Conservation (phyloP, 2,329 filamentous ascomycete genomes). For the Colletotrichum sidae region DNA sequence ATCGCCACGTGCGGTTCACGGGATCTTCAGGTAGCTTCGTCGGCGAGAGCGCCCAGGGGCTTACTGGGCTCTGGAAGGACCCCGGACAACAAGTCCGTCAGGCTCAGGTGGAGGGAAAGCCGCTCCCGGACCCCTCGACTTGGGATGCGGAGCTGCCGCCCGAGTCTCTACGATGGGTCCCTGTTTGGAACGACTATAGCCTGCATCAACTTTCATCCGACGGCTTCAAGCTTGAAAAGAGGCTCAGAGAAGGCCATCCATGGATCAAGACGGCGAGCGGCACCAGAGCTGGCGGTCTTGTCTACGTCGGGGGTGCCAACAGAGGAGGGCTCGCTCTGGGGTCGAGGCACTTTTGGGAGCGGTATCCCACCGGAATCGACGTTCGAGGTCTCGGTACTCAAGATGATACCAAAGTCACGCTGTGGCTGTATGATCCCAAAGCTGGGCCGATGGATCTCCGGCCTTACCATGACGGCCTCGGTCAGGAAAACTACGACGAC, state of each 20-base stretch:
- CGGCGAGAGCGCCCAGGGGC: constrained; percentile 68
- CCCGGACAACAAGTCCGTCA: constrained; percentile 60
- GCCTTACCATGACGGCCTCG: too few relatives aligned
- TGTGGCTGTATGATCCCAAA: too few relatives aligned
- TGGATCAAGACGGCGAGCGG: constrained; percentile 70
- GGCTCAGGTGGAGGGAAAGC: constrained; percentile 61
- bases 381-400: too few relatives aligned
- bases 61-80: constrained; percentile 69
- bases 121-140: constrained; percentile 54
- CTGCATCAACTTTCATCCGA: constrained; percentile 69
- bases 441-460: too few relatives aligned
- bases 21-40: constrained; percentile 67
- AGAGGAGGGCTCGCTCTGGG: constrained; percentile 69
- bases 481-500: too few relatives aligned
- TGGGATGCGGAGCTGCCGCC: constrained; percentile 58
- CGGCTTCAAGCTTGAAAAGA: constrained; percentile 69
- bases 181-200: constrained; percentile 67
- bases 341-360: too few relatives aligned
- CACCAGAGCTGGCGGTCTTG: constrained; percentile 65
- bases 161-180: constrained; percentile 65
- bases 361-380: too few relatives aligned
- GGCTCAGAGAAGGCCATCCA: constrained; percentile 66
- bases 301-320: constrained; percentile 68
- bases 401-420: too few relatives aligned
- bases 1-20: constrained; percentile 69